Evolutionary conservation across 148 eudicot genomes (phyloP).

Genomic region (Cornus controversa): DNA sequence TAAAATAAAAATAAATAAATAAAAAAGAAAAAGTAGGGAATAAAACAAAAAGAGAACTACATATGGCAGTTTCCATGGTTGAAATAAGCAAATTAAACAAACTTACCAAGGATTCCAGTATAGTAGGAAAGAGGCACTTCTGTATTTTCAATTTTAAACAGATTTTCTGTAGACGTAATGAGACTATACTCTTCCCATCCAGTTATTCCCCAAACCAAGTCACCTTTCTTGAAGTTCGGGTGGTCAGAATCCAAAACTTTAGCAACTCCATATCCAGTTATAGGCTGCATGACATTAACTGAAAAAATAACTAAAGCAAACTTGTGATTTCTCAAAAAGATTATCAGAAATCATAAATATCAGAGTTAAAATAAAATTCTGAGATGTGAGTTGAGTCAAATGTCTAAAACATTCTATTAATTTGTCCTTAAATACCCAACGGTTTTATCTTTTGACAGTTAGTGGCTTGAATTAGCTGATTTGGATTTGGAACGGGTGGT

Average conservation of each 20-base stretch:
- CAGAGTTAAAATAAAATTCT: too few species aligned
- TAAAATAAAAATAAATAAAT: too few species aligned
- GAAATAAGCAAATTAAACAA: neutral
- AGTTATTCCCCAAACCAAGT: slow-evolving; percentile 55
- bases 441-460: too few species aligned
- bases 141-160: slow-evolving; percentile 52
- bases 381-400: neutral
- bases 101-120: slow-evolving; percentile 67
- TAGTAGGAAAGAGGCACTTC: slow-evolving; percentile 73
- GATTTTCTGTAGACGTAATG: slow-evolving; percentile 13
- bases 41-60: too few species aligned
- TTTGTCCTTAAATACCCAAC: too few species aligned
- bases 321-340: neutral
- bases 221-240: slow-evolving; percentile 51
- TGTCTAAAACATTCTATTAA: too few species aligned
- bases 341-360: neutral
- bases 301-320: neutral
- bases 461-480: too few species aligned
- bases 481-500: neutral
- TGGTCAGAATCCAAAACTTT: slow-evolving; percentile 56
- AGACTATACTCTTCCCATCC: slow-evolving; percentile 71
- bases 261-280: slow-evolving; percentile 54
- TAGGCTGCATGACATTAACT: slow-evolving; percentile 30
- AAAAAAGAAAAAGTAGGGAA: too few species aligned
- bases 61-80: neutral